Conservation (phyloP, 2,329 filamentous ascomycete species). For the Dactylonectria estremocensis region DNA sequence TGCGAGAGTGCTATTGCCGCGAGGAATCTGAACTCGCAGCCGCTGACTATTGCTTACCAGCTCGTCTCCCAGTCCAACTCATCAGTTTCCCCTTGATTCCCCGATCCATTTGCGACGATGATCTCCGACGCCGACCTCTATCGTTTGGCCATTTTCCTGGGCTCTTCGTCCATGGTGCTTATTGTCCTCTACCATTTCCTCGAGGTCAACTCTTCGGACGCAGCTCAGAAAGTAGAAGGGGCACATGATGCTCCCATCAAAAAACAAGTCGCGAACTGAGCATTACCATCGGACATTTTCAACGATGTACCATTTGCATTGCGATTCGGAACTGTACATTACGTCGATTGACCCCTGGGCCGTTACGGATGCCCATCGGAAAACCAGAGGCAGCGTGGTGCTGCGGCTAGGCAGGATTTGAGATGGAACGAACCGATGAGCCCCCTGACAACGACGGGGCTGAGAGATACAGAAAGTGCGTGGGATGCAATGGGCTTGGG, state of each 20-base stretch:
- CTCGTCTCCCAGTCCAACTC: conserved; percentile 16
- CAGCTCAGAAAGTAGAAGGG: conserved; percentile 29
- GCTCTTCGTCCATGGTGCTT: conserved; percentile 89
- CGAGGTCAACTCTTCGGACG: conserved; percentile 81
- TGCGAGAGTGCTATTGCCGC: not conserved
- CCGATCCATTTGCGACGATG: conserved; percentile 72
- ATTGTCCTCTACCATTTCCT: conserved; percentile 98
- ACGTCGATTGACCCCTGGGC: not conserved
- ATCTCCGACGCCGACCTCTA: conserved; percentile 96
- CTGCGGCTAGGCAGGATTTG: not conserved
- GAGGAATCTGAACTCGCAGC: conserved; percentile 8
- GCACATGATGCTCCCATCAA: conserved; percentile 34
- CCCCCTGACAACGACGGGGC: not conserved
- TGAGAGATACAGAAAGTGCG: not conserved
- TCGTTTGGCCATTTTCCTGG: conserved; percentile 92
- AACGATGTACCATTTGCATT: conserved; percentile 7
- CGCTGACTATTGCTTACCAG: conserved; percentile 34
- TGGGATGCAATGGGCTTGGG: too few species aligned
- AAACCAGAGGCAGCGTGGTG: not conserved
- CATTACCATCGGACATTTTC: conserved; percentile 1
- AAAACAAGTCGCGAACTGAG: conserved; percentile 36
- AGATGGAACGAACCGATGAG: not conserved
- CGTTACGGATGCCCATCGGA: not conserved
- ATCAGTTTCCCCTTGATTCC: conserved; percentile 9
- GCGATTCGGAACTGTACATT: conserved; percentile 21